Evolutionary conservation across 83 land plant species (phyloP).

Genomic region (Larix sibirica): DNA sequence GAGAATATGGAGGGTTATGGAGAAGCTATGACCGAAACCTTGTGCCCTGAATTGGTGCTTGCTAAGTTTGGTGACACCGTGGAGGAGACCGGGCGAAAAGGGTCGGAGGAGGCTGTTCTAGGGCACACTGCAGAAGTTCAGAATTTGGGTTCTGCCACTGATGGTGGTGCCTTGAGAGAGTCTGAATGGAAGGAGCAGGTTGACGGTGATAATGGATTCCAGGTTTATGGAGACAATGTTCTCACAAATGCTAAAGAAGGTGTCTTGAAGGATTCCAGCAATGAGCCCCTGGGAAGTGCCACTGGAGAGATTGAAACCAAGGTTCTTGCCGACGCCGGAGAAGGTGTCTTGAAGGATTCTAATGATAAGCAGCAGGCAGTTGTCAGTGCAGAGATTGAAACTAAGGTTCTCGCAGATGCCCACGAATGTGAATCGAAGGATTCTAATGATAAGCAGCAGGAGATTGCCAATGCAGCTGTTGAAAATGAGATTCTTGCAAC

Average conservation of each 20-base stretch:
- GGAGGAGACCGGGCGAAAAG: constrained; percentile 18
- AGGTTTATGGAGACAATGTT: background rate
- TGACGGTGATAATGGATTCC: too few relatives aligned
- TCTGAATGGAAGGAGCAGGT: too few relatives aligned
- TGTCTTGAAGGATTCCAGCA: background rate
- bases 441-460: background rate
- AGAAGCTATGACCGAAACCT: constrained; percentile 31
- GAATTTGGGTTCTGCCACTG: background rate
- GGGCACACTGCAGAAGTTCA: background rate
- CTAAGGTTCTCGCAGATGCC: background rate
- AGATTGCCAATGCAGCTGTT: background rate
- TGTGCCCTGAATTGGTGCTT: constrained; percentile 22
- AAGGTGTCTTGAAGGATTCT: too few relatives aligned
- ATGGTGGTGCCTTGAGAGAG: background rate
- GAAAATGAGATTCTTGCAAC: background rate
- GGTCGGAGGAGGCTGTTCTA: background rate
- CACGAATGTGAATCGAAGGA: background rate
- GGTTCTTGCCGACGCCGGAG: background rate
- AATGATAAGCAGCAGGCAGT: too few relatives aligned
- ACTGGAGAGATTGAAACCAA: background rate
- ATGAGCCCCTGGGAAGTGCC: too few relatives aligned
- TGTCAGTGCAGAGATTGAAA: background rate
- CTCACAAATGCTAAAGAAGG: background rate
- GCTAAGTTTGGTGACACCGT: constrained; percentile 31
- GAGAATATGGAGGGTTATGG: constrained; percentile 36